These are phyloP conservation scores for Carallia pectinifolia DNA, from an alignment of 345 rosid species.

Conservation along the genomic window DNA sequence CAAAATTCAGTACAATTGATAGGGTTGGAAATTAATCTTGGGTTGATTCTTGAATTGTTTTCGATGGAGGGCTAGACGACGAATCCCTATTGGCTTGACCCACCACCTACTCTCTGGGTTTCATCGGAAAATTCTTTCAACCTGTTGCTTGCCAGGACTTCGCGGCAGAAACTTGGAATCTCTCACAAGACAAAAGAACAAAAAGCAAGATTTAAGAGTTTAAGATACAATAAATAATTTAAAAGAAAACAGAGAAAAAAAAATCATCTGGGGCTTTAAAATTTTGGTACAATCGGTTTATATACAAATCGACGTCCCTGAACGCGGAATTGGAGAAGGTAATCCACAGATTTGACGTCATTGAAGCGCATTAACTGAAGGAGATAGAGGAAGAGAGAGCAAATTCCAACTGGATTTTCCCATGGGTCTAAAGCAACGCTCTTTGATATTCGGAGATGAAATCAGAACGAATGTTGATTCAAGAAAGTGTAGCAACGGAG, in stretches of 20 bases:
- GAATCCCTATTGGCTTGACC: constrained; percentile 46
- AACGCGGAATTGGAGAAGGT: constrained; percentile 4
- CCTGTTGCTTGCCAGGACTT: not conserved
- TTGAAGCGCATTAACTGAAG: too few relatives aligned
- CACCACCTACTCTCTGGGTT: too few relatives aligned
- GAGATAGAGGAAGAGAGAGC: not conserved
- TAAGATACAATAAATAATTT: too few relatives aligned
- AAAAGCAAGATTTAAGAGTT: too few relatives aligned
- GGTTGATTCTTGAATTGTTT: constrained; percentile 50
- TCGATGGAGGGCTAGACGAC: constrained; percentile 58
- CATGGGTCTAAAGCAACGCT: not conserved
- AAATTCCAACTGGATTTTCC: not conserved
- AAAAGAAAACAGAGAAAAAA: not conserved
- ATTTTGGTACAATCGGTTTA: too few relatives aligned
- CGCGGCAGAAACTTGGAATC: not conserved
- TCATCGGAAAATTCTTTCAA: not conserved
- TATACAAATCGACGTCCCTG: not conserved
- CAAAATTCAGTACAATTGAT: constrained; percentile 7
- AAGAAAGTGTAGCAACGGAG: not conserved
- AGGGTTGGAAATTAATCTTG: constrained; percentile 18
- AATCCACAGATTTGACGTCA: not conserved
- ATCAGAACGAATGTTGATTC: constrained; percentile 3
- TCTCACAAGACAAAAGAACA: not conserved
- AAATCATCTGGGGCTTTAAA: too few relatives aligned
- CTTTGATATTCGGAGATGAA: not conserved